Conservation (phyloP, 2,329 filamentous ascomycete genomes). For the Aspergillus oerlinghausenensis region DNA sequence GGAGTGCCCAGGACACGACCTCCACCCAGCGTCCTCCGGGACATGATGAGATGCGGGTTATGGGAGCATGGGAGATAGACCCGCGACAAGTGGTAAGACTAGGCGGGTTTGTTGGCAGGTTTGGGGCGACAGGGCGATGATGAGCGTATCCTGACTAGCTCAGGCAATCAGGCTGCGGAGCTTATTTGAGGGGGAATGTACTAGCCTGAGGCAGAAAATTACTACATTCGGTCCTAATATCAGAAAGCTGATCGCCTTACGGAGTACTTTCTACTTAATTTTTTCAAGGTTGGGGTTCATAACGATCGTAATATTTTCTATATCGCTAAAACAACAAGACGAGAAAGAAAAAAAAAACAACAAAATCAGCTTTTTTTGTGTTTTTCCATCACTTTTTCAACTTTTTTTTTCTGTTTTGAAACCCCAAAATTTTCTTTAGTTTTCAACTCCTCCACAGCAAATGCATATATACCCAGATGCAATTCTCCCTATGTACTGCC, state of each 20-base stretch:
- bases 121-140: constrained; percentile 1
- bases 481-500: background rate
- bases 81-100: constrained; percentile 12
- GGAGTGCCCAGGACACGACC: constrained; percentile 86
- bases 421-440: constrained; percentile 6
- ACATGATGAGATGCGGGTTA: constrained; percentile 55
- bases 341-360: background rate
- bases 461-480: background rate
- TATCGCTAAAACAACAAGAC: constrained; percentile 7
- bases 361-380: background rate
- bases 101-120: background rate
- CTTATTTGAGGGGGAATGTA: background rate
- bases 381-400: background rate
- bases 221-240: background rate
- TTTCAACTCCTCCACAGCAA: background rate
- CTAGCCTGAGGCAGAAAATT: background rate
- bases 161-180: background rate
- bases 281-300: background rate
- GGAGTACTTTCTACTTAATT: background rate
- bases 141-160: background rate
- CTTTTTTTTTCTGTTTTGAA: constrained; percentile 2
- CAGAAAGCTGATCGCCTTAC: background rate
- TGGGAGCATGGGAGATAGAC: constrained; percentile 30
- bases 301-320: constrained; percentile 11
- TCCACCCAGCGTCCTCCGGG: constrained; percentile 81